Conservation (phyloP, 495 filamentous ascomycete species). For the Trypethelium eluteriae region DNA sequence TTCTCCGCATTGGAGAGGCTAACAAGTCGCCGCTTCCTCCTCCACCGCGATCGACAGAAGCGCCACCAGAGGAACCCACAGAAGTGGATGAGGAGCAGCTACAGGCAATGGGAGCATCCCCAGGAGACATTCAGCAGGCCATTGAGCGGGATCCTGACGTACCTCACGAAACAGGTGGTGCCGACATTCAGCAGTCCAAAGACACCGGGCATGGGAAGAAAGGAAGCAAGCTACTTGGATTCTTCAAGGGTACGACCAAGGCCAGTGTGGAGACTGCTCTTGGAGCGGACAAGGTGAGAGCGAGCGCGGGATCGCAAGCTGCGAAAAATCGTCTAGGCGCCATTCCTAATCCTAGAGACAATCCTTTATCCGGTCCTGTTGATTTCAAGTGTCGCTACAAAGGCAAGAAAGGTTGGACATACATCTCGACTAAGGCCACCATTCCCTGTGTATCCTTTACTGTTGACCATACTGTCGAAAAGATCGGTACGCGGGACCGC, state of each 20-base stretch:
- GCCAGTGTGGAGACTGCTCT: constrained; percentile 61
- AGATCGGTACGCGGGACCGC: constrained; percentile 44
- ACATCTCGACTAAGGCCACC: constrained; percentile 55
- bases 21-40: constrained; percentile 76
- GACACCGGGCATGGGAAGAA: constrained; percentile 37
- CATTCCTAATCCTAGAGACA: constrained; percentile 44
- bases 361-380: constrained; percentile 53
- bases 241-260: constrained; percentile 64
- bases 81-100: constrained; percentile 43
- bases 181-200: constrained; percentile 37
- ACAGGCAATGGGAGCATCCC: constrained; percentile 37
- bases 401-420: constrained; percentile 64
- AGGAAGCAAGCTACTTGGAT: constrained; percentile 50
- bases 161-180: constrained; percentile 30
- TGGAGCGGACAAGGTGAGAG: constrained; percentile 60
- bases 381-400: constrained; percentile 66
- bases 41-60: constrained; percentile 52
- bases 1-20: constrained; percentile 77
- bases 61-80: constrained; percentile 47
- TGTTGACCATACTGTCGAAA: constrained; percentile 36
- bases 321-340: constrained; percentile 67
- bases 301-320: constrained; percentile 55
- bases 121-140: constrained; percentile 47
- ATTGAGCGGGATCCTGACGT: constrained; percentile 35
- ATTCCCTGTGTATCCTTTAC: constrained; percentile 55